These are phyloP conservation scores for Carallia pectinifolia DNA, from an alignment of 345 rosid species.

Conservation along the genomic window DNA sequence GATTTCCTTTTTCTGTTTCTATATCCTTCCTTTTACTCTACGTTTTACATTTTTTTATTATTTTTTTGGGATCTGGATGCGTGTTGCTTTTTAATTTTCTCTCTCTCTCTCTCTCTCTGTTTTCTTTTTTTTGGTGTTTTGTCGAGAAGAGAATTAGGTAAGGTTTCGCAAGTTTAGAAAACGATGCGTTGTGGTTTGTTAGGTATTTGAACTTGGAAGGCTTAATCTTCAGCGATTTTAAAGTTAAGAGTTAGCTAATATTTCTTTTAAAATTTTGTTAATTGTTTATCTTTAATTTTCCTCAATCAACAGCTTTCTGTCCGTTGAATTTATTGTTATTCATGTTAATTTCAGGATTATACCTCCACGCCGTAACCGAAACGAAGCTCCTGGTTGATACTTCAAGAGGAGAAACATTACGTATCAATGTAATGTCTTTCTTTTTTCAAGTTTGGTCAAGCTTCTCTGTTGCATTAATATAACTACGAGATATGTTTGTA, in stretches of 20 bases:
- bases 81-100: not conserved
- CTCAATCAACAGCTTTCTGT: too few relatives aligned
- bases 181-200: too few relatives aligned
- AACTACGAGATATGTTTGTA: not conserved
- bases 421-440: slow-evolving; percentile 64
- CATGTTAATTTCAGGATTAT: slow-evolving; percentile 54
- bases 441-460: not conserved
- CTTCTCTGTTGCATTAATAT: not conserved
- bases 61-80: slow-evolving; percentile 6
- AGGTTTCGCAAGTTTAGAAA: too few relatives aligned
- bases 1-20: not conserved
- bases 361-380: slow-evolving; percentile 81
- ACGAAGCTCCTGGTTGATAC: slow-evolving; percentile 95
- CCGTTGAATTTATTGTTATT: too few relatives aligned
- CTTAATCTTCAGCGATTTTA: too few relatives aligned
- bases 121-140: not conserved
- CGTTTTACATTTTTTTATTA: not conserved
- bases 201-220: too few relatives aligned
- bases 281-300: not conserved
- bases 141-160: too few relatives aligned
- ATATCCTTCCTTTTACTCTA: not conserved
- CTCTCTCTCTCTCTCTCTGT: not conserved
- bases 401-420: slow-evolving; percentile 86
- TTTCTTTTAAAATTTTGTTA: not conserved
- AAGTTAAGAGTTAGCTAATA: not conserved